Base-by-base conservation (phyloP, 345 rosid genomes). In the Eutrema heterophyllum region DNA sequence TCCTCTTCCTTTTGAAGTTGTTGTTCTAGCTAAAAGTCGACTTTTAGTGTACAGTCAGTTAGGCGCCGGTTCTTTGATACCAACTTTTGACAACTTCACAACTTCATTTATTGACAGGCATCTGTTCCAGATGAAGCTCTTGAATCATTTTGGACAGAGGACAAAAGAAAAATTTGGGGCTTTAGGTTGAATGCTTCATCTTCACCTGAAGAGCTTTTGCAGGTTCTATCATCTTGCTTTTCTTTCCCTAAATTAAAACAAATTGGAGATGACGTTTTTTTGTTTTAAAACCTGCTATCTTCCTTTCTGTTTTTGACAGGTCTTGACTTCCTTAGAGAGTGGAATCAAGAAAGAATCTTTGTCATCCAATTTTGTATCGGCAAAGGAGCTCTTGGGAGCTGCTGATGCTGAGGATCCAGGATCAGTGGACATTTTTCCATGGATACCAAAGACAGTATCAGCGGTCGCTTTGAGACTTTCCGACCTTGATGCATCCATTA, bases 381-480 rank as follows among this genome's bases (percentile, higher is more conserved):
- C 95, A 21, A 90, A 79, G 68, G 98, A 96, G 77, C 80, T 89
- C 52, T 64, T 90, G 81, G 84, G 87, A 73, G 68, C 74, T 62
- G 40, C 64, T 68, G 83, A 75, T 65, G 68, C 48, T 58, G 58
- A 71, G 65, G 80, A 79, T 75, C 53, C 41, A 21, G 81, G 48
- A 39, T 83, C 83, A 13, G 85, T 89, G 75, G 67, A 83, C 49
- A 83, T 90, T 36, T 90, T 96, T 57, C 96, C 99, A n/a, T 96
- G 99, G 99, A 82, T 92, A 74, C 99, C 99, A n/a, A 84, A 78
- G 81, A 88, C 97, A 36, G 77, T 84, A 62, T 82, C 95, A 51
- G 99, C 98, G 32, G 88, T 86, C 58, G 94, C 93, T 77, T 64
- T 90, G 75, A 88, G 99, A 83, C 93, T 96, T 78, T 81, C 84